A percentile compares a stretch with the other conserved stretches of the same genome.
phyloP scores from a whole-genome alignment of 495 filamentous ascomycete genomes.

The Tuber umbilicatum region DNA sequence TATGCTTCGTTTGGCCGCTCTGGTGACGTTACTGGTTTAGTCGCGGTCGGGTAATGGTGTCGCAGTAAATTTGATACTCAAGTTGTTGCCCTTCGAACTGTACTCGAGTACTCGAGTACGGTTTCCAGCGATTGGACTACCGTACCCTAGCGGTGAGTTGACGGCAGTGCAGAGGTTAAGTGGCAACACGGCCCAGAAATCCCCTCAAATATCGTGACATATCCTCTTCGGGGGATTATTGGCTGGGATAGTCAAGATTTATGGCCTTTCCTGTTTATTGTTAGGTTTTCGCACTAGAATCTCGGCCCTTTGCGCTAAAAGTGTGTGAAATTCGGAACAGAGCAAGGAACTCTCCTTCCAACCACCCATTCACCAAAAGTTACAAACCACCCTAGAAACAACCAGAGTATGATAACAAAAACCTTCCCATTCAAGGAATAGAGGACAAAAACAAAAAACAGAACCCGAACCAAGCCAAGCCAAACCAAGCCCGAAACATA shows the following conservation, averaged over 20 bases:
- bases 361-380: not conserved
- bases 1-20: too few species aligned
- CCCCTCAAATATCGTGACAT: too few species aligned
- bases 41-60: too few species aligned
- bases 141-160: too few species aligned
- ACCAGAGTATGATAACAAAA: not conserved
- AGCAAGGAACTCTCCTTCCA: not conserved
- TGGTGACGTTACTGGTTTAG: too few species aligned
- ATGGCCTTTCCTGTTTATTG: not conserved
- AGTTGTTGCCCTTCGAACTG: too few species aligned
- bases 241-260: not conserved
- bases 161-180: too few species aligned
- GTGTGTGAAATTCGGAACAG: not conserved
- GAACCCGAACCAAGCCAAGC: slow-evolving; percentile 8
- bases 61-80: too few species aligned
- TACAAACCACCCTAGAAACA: not conserved
- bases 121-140: too few species aligned
- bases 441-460: slow-evolving; percentile 7
- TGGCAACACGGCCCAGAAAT: too few species aligned
- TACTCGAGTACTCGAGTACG: too few species aligned
- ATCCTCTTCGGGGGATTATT: not conserved
- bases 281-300: not conserved
- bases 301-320: too few species aligned
- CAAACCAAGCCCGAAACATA: slow-evolving; percentile 16
- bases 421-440: slow-evolving; percentile 11